Evolutionary conservation across 768 basidiomycete species (phyloP), one percentile per base, ranked within the genome.

Genomic region (Russula sp.): DNA sequence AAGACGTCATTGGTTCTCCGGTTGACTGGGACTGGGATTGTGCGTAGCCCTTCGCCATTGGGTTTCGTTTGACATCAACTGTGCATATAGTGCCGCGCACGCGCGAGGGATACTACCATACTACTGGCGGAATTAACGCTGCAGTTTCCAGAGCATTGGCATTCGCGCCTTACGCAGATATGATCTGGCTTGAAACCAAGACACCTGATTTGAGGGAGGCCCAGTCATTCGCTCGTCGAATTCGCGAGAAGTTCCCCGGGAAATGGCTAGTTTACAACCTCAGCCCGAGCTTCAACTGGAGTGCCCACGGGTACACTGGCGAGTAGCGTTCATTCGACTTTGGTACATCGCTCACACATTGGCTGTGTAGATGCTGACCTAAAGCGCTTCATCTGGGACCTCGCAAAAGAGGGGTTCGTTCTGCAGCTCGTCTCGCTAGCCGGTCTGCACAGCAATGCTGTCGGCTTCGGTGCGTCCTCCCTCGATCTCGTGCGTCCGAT

Each of bases 251-350:
- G 70, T 82, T 83, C 70, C 91, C 93, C 45, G 84, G 79, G 65
- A 92, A 91, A 87, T 87, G 84, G 85, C 84, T 97, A 68, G 93
- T 96, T 22, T 97, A 95, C 72, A 97, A 96, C 72, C 76, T 97
- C 61, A 94, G 91, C 69, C 94, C 94, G 5, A 92, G 91, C 70
- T 96, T 96, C 78, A 94, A 95, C 73, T 96, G 93, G 94, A 77
- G 84, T n/a, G 81, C 79, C 31, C 85, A 88, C 68, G 92, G 92
- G 14, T 95, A 89, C 74, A 81, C 82, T 49, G 84, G 86, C 85
- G 52, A 59, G 74, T 70, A n/a, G 10, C 49, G 27, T 35, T 60
- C 47, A 45, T 9, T 31, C 18, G 51, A 55, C 20, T 44, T 10
- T 18, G 13, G 7, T 32, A 37, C 32, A n/a, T 44, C 22, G 47